Evolutionary conservation across 768 basidiomycete species (phyloP), one percentile per base, ranked within the genome.

Genomic region (Pleurotus djamor): DNA sequence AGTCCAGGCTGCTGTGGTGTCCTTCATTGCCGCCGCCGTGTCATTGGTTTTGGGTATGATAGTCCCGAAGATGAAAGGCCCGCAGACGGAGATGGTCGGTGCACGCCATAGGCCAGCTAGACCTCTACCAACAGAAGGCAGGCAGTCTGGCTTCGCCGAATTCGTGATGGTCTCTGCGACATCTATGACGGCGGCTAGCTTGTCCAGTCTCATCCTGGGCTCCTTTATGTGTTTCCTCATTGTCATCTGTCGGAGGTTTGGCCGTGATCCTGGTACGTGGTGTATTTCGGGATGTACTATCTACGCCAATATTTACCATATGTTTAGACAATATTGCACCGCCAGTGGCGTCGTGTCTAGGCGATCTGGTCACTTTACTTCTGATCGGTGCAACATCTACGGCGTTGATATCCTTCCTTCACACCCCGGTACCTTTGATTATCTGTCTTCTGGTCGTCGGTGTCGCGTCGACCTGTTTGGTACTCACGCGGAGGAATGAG

Each of bases 181-280:
- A 4, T 79, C 89, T 0, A 94, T 96, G 89, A 80, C 88, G 12
- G 83, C 94, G 0, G 87, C 95, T 0, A 88, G 88, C 56, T 69
- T 91, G 10, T 92, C 91, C 8, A 86, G 89, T 62, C 71, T 91
- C 3, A 66, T 94, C 1, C 83, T 98, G 1, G 97, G 96, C 4
- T 91, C 89, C 0, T 97, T 99, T 74, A 98, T 98, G 94, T 92
- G 89, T 66, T 71, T 75, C 17, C 81, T 98, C 33, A 84, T 98
- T 51, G 80, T 98, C 17, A 54, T 91, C 0, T 95, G 94, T 69
- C 78, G 92, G 52, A 81, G 77, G 66, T 85, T 82, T 61, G 84
- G 87, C 4, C 83, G 88, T 44, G 90, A 99, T 72, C 97, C 97
- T 58, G 96, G 94, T 88, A 66, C 48, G 79, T 64, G 8, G 35